Evolutionary conservation across 2,329 filamentous ascomycete species (phyloP).

Genomic region (Ceratocystiopsis brevicomis): DNA sequence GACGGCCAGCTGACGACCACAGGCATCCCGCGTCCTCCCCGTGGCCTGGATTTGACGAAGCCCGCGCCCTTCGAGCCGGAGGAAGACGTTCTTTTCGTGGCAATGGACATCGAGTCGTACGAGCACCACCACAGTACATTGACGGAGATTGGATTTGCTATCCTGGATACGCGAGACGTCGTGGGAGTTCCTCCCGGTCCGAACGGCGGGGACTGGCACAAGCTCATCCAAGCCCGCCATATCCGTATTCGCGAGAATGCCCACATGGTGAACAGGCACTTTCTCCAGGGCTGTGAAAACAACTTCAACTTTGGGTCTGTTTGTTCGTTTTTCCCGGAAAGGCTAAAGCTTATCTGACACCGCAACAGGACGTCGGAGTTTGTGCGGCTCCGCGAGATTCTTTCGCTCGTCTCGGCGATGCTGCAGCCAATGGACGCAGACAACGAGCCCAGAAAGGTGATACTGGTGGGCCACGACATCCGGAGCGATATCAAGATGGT

Average conservation of each 20-base stretch:
- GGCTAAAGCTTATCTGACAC: not conserved
- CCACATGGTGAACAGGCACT: conserved; percentile 46
- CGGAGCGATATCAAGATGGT: conserved; percentile 51
- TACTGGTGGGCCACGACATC: conserved; percentile 66
- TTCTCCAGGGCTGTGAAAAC: conserved; percentile 54
- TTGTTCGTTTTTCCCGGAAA: conserved; percentile 20
- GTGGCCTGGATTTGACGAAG: conserved; percentile 23
- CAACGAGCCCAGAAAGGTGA: conserved; percentile 24
- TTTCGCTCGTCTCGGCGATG: conserved; percentile 13
- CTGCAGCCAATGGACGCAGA: conserved; percentile 1
- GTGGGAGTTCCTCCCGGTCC: conserved; percentile 36
- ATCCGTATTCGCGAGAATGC: conserved; percentile 55
- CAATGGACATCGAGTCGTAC: conserved; percentile 66
- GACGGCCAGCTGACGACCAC: too few species aligned
- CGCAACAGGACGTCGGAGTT: conserved; percentile 22
- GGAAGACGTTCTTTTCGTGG: conserved; percentile 47
- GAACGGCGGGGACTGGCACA: conserved; percentile 46
- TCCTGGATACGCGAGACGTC: conserved; percentile 50
- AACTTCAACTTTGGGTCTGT: conserved; percentile 48
- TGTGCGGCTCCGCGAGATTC: conserved; percentile 17
- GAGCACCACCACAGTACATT: conserved; percentile 48
- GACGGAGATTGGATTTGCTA: conserved; percentile 73
- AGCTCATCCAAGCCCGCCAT: conserved; percentile 50
- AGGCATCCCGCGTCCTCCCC: not conserved
- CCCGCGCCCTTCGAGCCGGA: conserved; percentile 29